A percentile compares a stretch with the other conserved stretches of the same genome.
Evolutionary conservation across 768 basidiomycete genomes (phyloP).

Genomic region (Saitozyma podzolica): DNA sequence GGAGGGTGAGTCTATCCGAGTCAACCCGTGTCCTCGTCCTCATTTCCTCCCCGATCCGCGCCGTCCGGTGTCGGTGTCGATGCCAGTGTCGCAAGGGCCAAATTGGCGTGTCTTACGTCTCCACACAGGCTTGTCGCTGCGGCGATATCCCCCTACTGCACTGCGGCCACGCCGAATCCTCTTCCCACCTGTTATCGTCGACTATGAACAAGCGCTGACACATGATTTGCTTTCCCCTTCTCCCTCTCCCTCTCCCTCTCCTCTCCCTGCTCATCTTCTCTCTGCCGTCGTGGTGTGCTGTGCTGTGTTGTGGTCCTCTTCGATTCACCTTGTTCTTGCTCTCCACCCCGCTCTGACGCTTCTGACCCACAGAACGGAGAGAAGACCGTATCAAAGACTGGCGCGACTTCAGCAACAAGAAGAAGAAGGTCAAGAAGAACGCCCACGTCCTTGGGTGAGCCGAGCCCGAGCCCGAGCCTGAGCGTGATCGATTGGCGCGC

Average conservation of each 20-base stretch:
- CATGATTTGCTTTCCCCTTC: conserved; percentile 11
- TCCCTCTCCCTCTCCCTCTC: background rate
- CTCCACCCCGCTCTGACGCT: conserved; percentile 1
- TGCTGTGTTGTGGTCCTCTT: conserved; percentile 9
- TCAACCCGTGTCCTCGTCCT: background rate
- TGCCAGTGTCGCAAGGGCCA: background rate
- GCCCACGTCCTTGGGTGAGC: conserved; percentile 44
- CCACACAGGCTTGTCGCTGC: background rate
- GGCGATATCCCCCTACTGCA: background rate
- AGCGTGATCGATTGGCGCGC: no score
- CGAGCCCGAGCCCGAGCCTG: background rate
- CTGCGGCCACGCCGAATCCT: background rate
- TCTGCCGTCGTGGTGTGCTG: background rate
- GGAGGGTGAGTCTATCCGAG: conserved; percentile 47
- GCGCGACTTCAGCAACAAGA: conserved; percentile 41
- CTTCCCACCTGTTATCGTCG: background rate
- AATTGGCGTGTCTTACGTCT: conserved; percentile 16
- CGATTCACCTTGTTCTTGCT: background rate
- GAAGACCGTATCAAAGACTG: conserved; percentile 49
- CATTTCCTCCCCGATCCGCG: background rate
- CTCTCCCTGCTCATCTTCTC: conserved; percentile 1
- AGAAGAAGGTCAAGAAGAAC: conserved; percentile 50
- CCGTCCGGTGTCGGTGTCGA: background rate
- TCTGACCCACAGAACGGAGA: conserved; percentile 30
- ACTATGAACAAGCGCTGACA: conserved; percentile 8